A percentile compares a stretch with the other conserved stretches of the same genome.
Evolutionary conservation across 805 yeast genomes (phyloP).

Genomic region (Sugiyamaella chiloensis): DNA sequence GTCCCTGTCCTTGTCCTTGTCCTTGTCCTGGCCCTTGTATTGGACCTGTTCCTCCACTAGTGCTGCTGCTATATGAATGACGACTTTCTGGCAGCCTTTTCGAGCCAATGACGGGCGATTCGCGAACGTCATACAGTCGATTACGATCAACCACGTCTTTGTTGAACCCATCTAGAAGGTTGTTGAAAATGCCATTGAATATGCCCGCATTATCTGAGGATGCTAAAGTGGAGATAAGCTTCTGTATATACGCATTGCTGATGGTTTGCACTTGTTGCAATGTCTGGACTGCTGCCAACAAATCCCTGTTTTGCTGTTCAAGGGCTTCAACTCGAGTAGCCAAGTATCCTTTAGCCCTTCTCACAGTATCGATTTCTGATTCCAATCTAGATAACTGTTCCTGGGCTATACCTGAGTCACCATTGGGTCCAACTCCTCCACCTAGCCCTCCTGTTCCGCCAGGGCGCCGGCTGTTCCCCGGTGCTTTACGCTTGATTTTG

Average conservation of each 20-base stretch:
- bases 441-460: too few relatives aligned
- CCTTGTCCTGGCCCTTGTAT: neutral
- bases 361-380: slow-evolving; percentile 1
- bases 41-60: neutral
- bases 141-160: neutral
- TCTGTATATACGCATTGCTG: slow-evolving; percentile 8
- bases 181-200: neutral
- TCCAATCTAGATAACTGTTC: slow-evolving; percentile 3
- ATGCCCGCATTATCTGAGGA: neutral
- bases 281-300: neutral
- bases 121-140: slow-evolving; percentile 1
- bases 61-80: neutral
- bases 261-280: slow-evolving; percentile 1
- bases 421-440: too few relatives aligned
- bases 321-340: slow-evolving; percentile 8
- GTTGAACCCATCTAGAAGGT: neutral
- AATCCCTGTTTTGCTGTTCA: slow-evolving; percentile 7
- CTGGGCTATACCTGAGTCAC: slow-evolving; percentile 1
- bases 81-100: neutral
- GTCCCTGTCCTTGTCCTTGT: neutral
- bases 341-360: slow-evolving; percentile 8
- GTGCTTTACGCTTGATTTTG: slow-evolving; percentile 81
- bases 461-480: slow-evolving; percentile 21
- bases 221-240: slow-evolving; percentile 5
- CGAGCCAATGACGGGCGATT: too few relatives aligned